Evolutionary conservation across 306 rosid species (phyloP), one percentile per base, ranked within the genome.

Genomic region (Medicago lupulina): DNA sequence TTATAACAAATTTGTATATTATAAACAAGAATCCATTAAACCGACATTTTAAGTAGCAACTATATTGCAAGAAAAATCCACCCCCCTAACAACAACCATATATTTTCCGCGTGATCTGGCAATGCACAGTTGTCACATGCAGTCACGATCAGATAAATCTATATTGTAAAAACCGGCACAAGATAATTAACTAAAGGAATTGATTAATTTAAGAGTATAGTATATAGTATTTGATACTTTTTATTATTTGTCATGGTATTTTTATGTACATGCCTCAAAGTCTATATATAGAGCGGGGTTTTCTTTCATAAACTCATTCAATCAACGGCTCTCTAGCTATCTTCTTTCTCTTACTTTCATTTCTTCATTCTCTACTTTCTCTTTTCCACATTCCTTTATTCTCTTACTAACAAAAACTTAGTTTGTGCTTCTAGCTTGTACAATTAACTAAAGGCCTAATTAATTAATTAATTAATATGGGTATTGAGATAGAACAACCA

Each of bases 391-490:
- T 3, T 31, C 6, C 34, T 55, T 55, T 6, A n/a, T 23, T 58
- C 9, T 38, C 34, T 12, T 67, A 23, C 17, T 25, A 25, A 58
- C 17, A 58, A 0, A 58, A 58, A 8, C 49, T 50, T n/a, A n/a
- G n/a, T n/a, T n/a, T n/a, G n/a, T n/a, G n/a, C n/a, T n/a, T n/a
- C n/a, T n/a, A n/a, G n/a, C n/a, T n/a, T n/a, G n/a, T n/a, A n/a
- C n/a, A n/a, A n/a, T n/a, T n/a, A n/a, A 50, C n/a, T 50, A 50
- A 15, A 46, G 1, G 53, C 57, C 62, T 83, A 51, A n/a, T 51
- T 34, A n/a, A n/a, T n/a, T n/a, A n/a, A n/a, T n/a, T n/a, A 38
- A 39, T 41, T 18, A 71, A 47, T 36, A 88, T 91, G 97, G 89
- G 84, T 57, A 53, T 87, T 28, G 86, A 86, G 83, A 85, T 84